Base-by-base conservation (phyloP, 805 yeast species). In the Wickerhamomyces ciferrii region DNA sequence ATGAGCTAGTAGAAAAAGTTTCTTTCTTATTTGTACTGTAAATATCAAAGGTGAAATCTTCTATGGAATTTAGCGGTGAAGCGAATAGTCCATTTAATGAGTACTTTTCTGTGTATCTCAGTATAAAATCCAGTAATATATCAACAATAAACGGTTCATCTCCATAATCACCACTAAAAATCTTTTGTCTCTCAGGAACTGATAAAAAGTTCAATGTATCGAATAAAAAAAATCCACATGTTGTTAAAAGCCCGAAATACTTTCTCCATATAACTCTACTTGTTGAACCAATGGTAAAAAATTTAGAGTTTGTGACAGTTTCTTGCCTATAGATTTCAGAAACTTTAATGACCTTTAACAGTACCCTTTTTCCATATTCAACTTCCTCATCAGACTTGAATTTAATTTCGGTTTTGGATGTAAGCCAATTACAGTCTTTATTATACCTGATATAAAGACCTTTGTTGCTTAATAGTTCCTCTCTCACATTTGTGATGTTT, bases 221-320 rank as follows among this genome's bases (percentile, higher is more conserved):
- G 56, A 70, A 78, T 27, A 78, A 60, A 14, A 76, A 61, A 19
- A 78, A 51, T 1, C 83, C 83, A 48, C 74, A 67, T 0, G 76
- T 62, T 0, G 83, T 78, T 41, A 78, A 55, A n/a, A 78, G 58
- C 21, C 73, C 78, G 53, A 63, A 72, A 45, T 70, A 71, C 32
- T 64, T 68, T 47, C 63, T 74, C 81, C 80, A 75, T 15, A 54
- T 49, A 13, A 55, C 59, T 42, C 52, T 56, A 32, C 48, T 59
- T 4, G 52, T 48, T 21, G 54, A 45, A 2, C 65, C 65, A 13
- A 61, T 61, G 5, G 67, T 46, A 29, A 68, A 65, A 44, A 67
- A 65, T 50, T 60, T 62, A 31, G 51, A 53, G 24, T 55, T 58
- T 9, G 51, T 45, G 1, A 56, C 48, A n/a, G 65, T 53, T 50